phyloP scores from a whole-genome alignment of 371 early-diverging fungal genomes.

The Apophysomyces elegans region DNA sequence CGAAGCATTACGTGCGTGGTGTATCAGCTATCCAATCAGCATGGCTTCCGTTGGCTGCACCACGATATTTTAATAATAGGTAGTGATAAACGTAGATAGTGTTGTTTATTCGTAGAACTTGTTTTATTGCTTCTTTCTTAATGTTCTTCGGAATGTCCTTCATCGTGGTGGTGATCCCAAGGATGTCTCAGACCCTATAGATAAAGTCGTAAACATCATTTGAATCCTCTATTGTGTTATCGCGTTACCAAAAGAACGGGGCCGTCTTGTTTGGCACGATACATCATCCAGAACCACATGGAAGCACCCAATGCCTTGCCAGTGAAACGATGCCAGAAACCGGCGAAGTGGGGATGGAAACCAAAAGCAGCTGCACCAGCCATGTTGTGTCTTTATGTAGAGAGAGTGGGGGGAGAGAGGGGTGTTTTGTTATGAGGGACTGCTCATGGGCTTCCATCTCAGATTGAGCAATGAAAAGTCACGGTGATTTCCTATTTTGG shows the following conservation, averaged over 20 bases:
- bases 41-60: conserved; percentile 86
- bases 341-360: conserved; percentile 55
- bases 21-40: conserved; percentile 82
- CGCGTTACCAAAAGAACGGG: conserved; percentile 70
- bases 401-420: conserved; percentile 14
- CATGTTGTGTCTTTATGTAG: conserved; percentile 25
- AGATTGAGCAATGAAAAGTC: too few relatives aligned
- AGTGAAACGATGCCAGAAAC: conserved; percentile 52
- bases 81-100: conserved; percentile 4
- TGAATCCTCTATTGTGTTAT: not conserved
- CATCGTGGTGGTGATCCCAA: conserved; percentile 69
- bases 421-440: conserved; percentile 3
- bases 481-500: too few relatives aligned
- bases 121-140: conserved; percentile 24
- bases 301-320: conserved; percentile 68
- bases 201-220: not conserved
- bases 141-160: conserved; percentile 53
- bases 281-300: conserved; percentile 92
- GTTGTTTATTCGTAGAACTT: conserved; percentile 1
- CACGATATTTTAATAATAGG: conserved; percentile 70
- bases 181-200: conserved; percentile 71
- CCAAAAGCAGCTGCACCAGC: conserved; percentile 52
- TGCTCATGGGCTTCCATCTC: not conserved
- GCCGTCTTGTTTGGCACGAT: conserved; percentile 83
- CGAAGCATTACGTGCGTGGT: conserved; percentile 85